Conservation (phyloP, 192 early-diverging fungal species). For the Rhizophagus clarus region DNA sequence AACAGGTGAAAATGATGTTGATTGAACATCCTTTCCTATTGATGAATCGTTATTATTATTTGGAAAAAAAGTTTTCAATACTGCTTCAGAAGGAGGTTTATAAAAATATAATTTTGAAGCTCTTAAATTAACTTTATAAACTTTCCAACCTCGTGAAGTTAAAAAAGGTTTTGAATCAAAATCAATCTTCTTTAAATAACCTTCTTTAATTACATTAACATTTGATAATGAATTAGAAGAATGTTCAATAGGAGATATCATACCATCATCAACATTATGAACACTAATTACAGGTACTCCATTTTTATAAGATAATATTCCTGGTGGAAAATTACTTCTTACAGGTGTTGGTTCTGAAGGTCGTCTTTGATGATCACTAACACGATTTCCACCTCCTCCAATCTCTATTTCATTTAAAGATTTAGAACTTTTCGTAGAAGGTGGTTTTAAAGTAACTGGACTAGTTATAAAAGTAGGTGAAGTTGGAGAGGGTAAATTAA, state of each 20-base stretch:
- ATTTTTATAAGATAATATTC: background rate
- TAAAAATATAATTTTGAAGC: constrained; percentile 79
- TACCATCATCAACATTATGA: constrained; percentile 5
- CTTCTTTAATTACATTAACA: constrained; percentile 51
- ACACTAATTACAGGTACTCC: constrained; percentile 23
- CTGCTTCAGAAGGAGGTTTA: constrained; percentile 60
- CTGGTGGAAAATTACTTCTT: background rate
- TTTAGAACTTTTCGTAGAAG: constrained; percentile 6
- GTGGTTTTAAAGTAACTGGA: background rate
- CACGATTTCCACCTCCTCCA: background rate
- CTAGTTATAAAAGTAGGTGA: background rate
- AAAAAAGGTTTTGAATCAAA: constrained; percentile 61
- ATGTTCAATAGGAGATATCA: background rate
- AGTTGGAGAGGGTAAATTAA: background rate
- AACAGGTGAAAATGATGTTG: constrained; percentile 30
- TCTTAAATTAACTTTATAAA: constrained; percentile 71
- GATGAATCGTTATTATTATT: constrained; percentile 27
- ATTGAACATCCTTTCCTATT: constrained; percentile 25
- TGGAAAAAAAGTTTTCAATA: constrained; percentile 42
- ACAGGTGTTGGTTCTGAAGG: constrained; percentile 17
- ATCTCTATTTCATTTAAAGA: constrained; percentile 24
- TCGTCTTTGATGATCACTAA: constrained; percentile 19
- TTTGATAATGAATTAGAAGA: background rate
- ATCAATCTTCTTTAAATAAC: constrained; percentile 74
- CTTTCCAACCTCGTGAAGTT: constrained; percentile 72